A percentile compares a stretch with the other conserved stretches of the same genome.
These are phyloP conservation scores for Daedaleopsis nitida DNA, from an alignment of 768 basidiomycete species.

Conservation along the genomic window DNA sequence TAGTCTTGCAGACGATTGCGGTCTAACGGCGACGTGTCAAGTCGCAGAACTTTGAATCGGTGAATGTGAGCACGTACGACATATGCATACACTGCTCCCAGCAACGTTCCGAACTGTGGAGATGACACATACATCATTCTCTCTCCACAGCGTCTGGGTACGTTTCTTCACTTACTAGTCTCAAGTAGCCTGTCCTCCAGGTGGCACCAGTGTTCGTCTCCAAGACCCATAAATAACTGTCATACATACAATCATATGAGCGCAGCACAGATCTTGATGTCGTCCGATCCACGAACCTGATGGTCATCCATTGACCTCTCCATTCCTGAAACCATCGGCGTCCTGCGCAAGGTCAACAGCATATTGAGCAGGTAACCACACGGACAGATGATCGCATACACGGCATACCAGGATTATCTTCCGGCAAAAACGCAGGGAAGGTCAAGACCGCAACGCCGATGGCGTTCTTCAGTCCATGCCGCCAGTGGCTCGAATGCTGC, in stretches of 20 bases:
- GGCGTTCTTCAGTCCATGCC: slow-evolving; percentile 49
- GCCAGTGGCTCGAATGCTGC: slow-evolving; percentile 44
- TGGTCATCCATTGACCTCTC: slow-evolving; percentile 53
- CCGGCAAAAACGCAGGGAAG: slow-evolving; percentile 46
- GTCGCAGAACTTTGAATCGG: background rate
- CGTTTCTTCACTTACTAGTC: slow-evolving; percentile 36
- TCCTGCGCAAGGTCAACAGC: slow-evolving; percentile 24
- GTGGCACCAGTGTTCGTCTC: slow-evolving; percentile 57
- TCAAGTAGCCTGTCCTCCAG: slow-evolving; percentile 47
- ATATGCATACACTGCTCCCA: slow-evolving; percentile 35
- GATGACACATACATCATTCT: background rate
- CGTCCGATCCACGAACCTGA: slow-evolving; percentile 29
- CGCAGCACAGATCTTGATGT: background rate
- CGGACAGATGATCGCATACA: background rate
- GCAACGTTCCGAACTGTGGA: slow-evolving; percentile 32
- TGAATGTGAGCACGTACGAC: slow-evolving; percentile 28
- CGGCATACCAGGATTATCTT: slow-evolving; percentile 35
- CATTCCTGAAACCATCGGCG: slow-evolving; percentile 39
- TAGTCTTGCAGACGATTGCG: slow-evolving; percentile 40
- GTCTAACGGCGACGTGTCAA: slow-evolving; percentile 29
- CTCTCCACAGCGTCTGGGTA: background rate
- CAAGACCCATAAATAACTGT: slow-evolving; percentile 50
- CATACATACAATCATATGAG: background rate
- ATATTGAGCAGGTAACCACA: background rate
- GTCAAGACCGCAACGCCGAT: slow-evolving; percentile 44